phyloP scores from a whole-genome alignment of 2,329 filamentous ascomycete species.

The Sodiomyces alkalinus region DNA sequence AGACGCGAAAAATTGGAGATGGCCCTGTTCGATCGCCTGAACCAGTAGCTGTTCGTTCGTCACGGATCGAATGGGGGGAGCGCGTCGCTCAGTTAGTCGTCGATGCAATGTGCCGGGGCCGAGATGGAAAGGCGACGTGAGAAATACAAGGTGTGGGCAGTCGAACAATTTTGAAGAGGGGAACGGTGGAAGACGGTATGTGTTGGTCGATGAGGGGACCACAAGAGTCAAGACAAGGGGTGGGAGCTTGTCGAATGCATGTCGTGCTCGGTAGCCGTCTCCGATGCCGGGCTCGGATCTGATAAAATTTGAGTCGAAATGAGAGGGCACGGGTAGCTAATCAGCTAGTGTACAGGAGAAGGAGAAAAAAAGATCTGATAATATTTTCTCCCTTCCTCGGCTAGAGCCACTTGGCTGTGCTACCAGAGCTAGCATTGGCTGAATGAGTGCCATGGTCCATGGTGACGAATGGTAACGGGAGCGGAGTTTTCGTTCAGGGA shows the following conservation, averaged over 20 bases:
- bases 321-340: too few relatives aligned
- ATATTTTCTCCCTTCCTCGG: too few relatives aligned
- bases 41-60: too few relatives aligned
- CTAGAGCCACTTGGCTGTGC: too few relatives aligned
- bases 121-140: neutral
- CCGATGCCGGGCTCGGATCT: neutral
- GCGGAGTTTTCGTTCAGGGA: too few relatives aligned
- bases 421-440: too few relatives aligned
- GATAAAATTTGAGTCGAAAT: neutral
- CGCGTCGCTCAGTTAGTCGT: neutral
- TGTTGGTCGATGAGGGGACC: neutral
- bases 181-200: neutral
- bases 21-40: too few relatives aligned
- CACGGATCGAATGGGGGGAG: neutral
- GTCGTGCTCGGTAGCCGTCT: neutral
- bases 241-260: neutral
- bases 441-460: too few relatives aligned
- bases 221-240: neutral
- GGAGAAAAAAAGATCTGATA: slow-evolving; percentile 1
- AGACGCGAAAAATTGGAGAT: too few relatives aligned
- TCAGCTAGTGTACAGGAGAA: too few relatives aligned
- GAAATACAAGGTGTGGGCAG: neutral
- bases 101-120: neutral
- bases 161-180: neutral
- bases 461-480: too few relatives aligned